Evolutionary conservation across 768 basidiomycete species (phyloP).

Genomic region (Lentinula boryana): DNA sequence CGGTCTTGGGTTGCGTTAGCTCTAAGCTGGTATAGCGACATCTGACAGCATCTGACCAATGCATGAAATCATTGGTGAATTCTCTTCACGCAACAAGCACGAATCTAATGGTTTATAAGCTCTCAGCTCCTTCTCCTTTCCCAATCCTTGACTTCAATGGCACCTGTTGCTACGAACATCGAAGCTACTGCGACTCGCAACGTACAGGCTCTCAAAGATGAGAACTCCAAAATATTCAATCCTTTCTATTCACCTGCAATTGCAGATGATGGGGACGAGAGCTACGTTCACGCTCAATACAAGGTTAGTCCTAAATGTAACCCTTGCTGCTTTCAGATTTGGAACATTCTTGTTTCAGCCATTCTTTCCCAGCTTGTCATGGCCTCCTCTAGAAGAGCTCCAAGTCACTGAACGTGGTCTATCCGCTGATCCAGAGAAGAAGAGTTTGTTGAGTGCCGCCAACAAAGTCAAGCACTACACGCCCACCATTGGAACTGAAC

Average conservation of each 20-base stretch:
- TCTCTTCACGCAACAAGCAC: slow-evolving; percentile 2
- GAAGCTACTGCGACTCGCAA: slow-evolving; percentile 20
- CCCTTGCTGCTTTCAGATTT: neutral
- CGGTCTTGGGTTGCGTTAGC: neutral
- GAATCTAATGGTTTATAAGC: neutral
- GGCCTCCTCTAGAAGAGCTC: slow-evolving; percentile 56
- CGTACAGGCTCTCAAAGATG: slow-evolving; percentile 16
- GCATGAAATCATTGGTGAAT: neutral
- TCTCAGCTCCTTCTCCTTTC: neutral
- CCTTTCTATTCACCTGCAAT: slow-evolving; percentile 64
- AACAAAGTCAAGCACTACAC: slow-evolving; percentile 64
- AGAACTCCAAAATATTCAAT: slow-evolving; percentile 35
- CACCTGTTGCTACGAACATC: slow-evolving; percentile 39
- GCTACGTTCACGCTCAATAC: slow-evolving; percentile 51
- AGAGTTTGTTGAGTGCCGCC: slow-evolving; percentile 56
- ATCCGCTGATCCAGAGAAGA: slow-evolving; percentile 67
- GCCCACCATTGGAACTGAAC: slow-evolving; percentile 70
- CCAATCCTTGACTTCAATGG: slow-evolving; percentile 25
- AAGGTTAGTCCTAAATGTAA: slow-evolving; percentile 33
- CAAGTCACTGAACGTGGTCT: slow-evolving; percentile 61
- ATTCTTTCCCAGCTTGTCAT: slow-evolving; percentile 53
- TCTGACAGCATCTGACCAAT: neutral
- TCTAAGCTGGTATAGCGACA: neutral
- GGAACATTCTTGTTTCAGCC: slow-evolving; percentile 35
- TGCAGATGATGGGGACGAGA: slow-evolving; percentile 41